These are phyloP conservation scores for Termitomyces sp. DNA, from an alignment of 768 basidiomycete species.

Conservation along the genomic window DNA sequence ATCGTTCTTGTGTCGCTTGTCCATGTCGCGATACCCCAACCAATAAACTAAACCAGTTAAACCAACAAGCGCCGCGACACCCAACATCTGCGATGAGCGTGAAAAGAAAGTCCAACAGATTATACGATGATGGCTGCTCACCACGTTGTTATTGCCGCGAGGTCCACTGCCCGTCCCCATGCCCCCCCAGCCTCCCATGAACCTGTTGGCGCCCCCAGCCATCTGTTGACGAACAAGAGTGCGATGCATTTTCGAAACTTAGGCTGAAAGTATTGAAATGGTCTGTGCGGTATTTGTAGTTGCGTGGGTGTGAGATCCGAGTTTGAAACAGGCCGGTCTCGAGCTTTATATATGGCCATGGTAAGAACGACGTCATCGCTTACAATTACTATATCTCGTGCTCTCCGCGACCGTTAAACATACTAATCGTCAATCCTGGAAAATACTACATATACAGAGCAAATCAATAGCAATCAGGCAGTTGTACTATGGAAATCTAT, in stretches of 20 bases:
- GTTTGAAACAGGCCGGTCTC: slow-evolving; percentile 5
- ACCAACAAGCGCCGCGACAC: slow-evolving; percentile 17
- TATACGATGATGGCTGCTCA: not conserved
- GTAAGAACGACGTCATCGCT: slow-evolving; percentile 16
- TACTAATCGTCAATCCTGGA: not conserved
- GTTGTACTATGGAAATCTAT: not conserved
- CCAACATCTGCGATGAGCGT: slow-evolving; percentile 12
- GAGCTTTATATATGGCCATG: slow-evolving; percentile 7
- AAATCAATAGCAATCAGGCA: slow-evolving; percentile 8
- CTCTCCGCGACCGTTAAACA: not conserved
- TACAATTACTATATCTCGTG: slow-evolving; percentile 1
- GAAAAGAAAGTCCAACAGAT: not conserved
- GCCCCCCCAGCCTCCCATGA: slow-evolving; percentile 17
- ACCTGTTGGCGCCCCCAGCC: slow-evolving; percentile 16
- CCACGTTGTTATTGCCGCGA: slow-evolving; percentile 21
- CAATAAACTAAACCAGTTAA: slow-evolving; percentile 21
- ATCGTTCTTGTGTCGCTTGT: slow-evolving; percentile 22
- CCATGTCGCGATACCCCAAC: slow-evolving; percentile 22
- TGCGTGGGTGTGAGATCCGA: slow-evolving; percentile 5
- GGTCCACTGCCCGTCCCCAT: slow-evolving; percentile 15
- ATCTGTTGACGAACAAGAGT: slow-evolving; percentile 18
- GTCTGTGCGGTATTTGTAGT: not conserved
- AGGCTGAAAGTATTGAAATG: not conserved
- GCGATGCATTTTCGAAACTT: slow-evolving; percentile 10
- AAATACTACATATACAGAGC: not conserved